These are phyloP conservation scores for Peribolospora kevripleyi DNA, from an alignment of 768 basidiomycete species.

Conservation along the genomic window DNA sequence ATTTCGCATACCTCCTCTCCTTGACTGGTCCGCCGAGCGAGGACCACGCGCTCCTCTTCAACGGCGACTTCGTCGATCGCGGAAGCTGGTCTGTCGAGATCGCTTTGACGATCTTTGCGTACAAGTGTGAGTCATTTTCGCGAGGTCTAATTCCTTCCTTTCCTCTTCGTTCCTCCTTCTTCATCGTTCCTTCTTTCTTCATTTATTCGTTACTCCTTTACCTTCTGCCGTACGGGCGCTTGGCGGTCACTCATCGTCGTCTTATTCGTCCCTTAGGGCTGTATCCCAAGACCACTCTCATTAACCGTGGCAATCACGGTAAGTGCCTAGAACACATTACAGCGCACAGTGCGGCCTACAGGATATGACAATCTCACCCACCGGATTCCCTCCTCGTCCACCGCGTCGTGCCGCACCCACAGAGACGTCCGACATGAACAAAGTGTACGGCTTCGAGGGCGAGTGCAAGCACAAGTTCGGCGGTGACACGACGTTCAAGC, in stretches of 20 bases:
- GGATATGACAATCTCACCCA: not conserved
- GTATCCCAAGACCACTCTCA: slow-evolving; percentile 64
- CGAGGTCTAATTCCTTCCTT: not conserved
- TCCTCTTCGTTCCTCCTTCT: not conserved
- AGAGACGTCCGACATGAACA: slow-evolving; percentile 79
- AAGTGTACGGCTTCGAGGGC: slow-evolving; percentile 70
- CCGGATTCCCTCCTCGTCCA: no score
- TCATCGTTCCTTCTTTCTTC: not conserved
- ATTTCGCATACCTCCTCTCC: slow-evolving; percentile 62
- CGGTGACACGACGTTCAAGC: slow-evolving; percentile 23
- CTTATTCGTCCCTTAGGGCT: slow-evolving; percentile 34
- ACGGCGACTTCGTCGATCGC: slow-evolving; percentile 88
- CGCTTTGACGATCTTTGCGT: slow-evolving; percentile 74
- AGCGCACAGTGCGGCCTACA: not conserved
- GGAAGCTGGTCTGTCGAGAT: slow-evolving; percentile 92
- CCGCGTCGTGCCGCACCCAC: not conserved
- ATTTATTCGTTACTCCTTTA: not conserved
- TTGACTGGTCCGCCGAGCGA: slow-evolving; percentile 65
- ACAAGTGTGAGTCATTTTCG: slow-evolving; percentile 46
- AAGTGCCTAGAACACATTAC: slow-evolving; percentile 9
- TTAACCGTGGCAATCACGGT: slow-evolving; percentile 80
- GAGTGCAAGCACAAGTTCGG: slow-evolving; percentile 81
- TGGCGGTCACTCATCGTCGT: not conserved
- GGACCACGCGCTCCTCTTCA: slow-evolving; percentile 69
- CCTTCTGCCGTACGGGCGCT: not conserved